Evolutionary conservation across 257 asterid genomes (phyloP), one percentile per base, ranked within the genome.

Genomic region (Fraxinus quadrangulata): DNA sequence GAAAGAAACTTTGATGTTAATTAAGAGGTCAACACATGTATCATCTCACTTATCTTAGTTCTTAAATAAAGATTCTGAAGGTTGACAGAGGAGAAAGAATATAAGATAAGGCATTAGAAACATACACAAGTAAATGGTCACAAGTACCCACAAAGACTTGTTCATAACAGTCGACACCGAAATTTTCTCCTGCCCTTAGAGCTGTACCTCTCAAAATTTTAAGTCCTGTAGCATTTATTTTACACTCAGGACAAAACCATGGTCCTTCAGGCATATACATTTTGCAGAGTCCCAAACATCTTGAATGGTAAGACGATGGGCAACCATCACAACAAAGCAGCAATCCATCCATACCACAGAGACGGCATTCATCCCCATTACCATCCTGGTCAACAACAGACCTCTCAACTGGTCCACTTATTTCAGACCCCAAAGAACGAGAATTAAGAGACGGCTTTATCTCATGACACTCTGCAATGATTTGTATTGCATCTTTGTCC

Each of bases 201-300:
- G 87, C 31, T 69, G 92, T 85, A 67, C 87, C 89, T 76, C 79
- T 84, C 72, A 73, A 49, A 36, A 84, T 76, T 74, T 81, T 87
- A 34, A 94, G 97, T 30, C 90, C 91, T 10, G 78, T 76, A 80
- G 80, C 84, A 80, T 86, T 87, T 59, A 90, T 81, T 68, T 83
- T 77, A 84, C 98, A 93, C 86, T 93, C 98, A 1, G 98, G 97
- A 81, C 98, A 93, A 81, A 86, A 89, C 98, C 98, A 93, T 34
- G 92, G 81, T 61, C 90, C 97, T 70, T 85, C 88, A 6, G 96
- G 87, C 84, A 88, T 85, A 81, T 81, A 81, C 93, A 81, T 75
- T 84, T 91, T 93, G 88, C 78, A 82, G 86, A 93, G 85, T 31
- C 98, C 98, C 80, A 93, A 77, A 86, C 98, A 93, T 84, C 97